phyloP scores from a whole-genome alignment of 75 land plant genomes.

The Azolla pinnata region DNA sequence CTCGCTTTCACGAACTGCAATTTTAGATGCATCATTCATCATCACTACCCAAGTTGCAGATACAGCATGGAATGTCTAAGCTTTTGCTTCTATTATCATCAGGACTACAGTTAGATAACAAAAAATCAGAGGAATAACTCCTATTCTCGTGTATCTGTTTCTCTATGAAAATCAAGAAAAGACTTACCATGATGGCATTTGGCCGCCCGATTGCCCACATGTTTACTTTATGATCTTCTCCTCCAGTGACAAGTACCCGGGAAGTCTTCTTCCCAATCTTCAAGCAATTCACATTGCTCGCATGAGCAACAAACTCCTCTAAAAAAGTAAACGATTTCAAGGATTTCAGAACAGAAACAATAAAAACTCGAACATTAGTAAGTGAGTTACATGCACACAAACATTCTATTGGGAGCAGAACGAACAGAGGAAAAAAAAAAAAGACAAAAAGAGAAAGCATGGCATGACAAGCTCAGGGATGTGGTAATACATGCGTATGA shows the following conservation, averaged over 20 bases:
- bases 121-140: no score
- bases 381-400: neutral
- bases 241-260: slow-evolving; percentile 78
- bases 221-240: slow-evolving; percentile 88
- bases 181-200: slow-evolving; percentile 64
- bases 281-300: slow-evolving; percentile 70
- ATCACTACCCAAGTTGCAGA: no score
- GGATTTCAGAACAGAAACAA: neutral
- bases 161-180: no score
- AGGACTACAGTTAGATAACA: no score
- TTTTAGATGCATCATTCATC: no score
- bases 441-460: neutral
- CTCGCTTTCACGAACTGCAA: no score
- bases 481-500: neutral
- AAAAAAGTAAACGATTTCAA: slow-evolving; percentile 1
- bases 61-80: no score
- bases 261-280: slow-evolving; percentile 80
- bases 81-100: no score
- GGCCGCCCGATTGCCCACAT: slow-evolving; percentile 88
- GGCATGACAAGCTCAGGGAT: neutral
- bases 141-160: no score
- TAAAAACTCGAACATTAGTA: neutral
- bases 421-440: neutral
- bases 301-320: slow-evolving; percentile 93
- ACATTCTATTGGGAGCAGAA: neutral